Evolutionary conservation across 2,329 filamentous ascomycete genomes (phyloP).

Genomic region (Alternaria atra): DNA sequence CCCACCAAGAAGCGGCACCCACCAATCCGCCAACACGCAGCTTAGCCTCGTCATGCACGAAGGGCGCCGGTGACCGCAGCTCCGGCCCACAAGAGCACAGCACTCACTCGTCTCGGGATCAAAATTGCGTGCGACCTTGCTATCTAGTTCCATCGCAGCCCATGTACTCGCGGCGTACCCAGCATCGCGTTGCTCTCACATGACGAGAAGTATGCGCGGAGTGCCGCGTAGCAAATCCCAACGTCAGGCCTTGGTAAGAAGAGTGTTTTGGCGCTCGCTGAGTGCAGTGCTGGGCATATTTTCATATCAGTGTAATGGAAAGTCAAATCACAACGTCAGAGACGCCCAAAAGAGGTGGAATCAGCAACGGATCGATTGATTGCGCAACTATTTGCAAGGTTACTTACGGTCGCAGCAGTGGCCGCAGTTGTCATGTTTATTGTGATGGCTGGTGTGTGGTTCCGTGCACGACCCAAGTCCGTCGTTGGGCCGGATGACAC

Average conservation of each 20-base stretch:
- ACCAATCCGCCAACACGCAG: conserved; percentile 34
- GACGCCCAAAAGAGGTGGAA: conserved; percentile 29
- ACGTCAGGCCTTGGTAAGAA: conserved; percentile 44
- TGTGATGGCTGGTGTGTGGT: conserved; percentile 44
- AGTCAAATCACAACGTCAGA: conserved; percentile 28
- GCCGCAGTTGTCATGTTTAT: conserved; percentile 47
- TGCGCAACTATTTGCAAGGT: conserved; percentile 42
- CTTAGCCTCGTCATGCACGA: conserved; percentile 27
- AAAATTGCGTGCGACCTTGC: conserved; percentile 51
- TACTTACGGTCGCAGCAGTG: conserved; percentile 40
- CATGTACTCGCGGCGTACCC: conserved; percentile 49
- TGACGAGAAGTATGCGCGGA: conserved; percentile 48
- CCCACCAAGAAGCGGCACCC: conserved; percentile 32
- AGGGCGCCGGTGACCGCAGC: conserved; percentile 40
- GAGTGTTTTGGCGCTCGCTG: conserved; percentile 18
- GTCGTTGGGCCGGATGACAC: conserved; percentile 33
- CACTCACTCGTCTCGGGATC: conserved; percentile 48
- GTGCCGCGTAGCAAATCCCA: conserved; percentile 52
- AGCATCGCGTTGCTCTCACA: conserved; percentile 52
- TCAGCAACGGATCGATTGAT: conserved; percentile 41
- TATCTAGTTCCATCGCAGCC: conserved; percentile 40
- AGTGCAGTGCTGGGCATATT: conserved; percentile 29
- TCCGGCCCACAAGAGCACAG: conserved; percentile 50
- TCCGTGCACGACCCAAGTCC: conserved; percentile 42
- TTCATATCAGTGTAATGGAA: conserved; percentile 28